A percentile compares a stretch with the other conserved stretches of the same genome.
These are phyloP conservation scores for Galerina marginata DNA, from an alignment of 768 basidiomycete genomes.

Conservation along the genomic window DNA sequence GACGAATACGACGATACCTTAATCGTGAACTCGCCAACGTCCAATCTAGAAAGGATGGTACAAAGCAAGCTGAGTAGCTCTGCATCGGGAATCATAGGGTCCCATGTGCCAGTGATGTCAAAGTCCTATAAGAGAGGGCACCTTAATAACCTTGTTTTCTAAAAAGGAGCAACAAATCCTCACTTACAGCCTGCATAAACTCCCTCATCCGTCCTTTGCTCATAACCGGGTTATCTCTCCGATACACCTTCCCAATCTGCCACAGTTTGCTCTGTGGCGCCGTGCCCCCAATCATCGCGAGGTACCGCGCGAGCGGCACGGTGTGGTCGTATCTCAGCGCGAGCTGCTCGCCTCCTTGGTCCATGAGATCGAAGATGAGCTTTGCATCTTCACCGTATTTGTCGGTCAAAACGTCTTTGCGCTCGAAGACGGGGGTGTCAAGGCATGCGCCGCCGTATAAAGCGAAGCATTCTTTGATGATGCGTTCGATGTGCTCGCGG, in stretches of 20 bases:
- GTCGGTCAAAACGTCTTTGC: conserved; percentile 93
- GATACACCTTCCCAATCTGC: conserved; percentile 99
- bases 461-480: conserved; percentile 87
- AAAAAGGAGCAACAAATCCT: not conserved
- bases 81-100: conserved; percentile 97
- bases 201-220: conserved; percentile 98
- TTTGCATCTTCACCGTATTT: conserved; percentile 99
- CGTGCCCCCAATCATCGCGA: conserved; percentile 94
- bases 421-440: conserved; percentile 98
- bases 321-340: conserved; percentile 96
- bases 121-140: conserved; percentile 68
- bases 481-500: conserved; percentile 87
- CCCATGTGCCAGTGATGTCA: conserved; percentile 91
- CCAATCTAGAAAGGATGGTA: conserved; percentile 80
- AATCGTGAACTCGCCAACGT: conserved; percentile 93
- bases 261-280: conserved; percentile 82
- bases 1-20: conserved; percentile 56
- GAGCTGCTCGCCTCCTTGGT: conserved; percentile 97
- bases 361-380: conserved; percentile 96
- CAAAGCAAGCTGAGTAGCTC: conserved; percentile 85
- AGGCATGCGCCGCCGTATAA: conserved; percentile 90
- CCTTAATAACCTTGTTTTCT: not conserved
- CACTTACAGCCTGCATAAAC: conserved; percentile 91
- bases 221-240: conserved; percentile 96
- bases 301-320: conserved; percentile 92